Percentiles rank a stretch among this genome's conserved stretches.
These are phyloP conservation scores for Colletotrichum sidae DNA, from an alignment of 2,329 filamentous ascomycete species.

Conservation along the genomic window DNA sequence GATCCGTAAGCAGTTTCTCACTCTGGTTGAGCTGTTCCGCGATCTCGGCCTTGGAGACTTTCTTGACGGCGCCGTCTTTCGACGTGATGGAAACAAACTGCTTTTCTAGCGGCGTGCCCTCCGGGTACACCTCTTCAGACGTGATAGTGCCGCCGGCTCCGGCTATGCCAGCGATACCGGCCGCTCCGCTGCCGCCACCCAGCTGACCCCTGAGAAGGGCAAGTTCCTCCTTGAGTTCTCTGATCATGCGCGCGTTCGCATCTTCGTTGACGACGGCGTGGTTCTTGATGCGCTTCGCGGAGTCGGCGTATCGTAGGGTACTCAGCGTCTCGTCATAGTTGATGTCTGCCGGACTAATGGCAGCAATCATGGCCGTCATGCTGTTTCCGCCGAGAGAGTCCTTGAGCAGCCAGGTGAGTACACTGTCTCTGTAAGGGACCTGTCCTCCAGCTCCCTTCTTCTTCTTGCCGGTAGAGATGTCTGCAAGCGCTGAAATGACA, in stretches of 20 bases:
- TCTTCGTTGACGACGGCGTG: conserved; percentile 99
- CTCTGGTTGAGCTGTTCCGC: conserved; percentile 95
- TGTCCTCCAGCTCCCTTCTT: conserved; percentile 78
- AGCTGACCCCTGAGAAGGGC: conserved; percentile 88
- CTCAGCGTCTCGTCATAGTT: conserved; percentile 98
- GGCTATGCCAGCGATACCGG: conserved; percentile 52
- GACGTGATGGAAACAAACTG: conserved; percentile 96
- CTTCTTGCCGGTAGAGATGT: conserved; percentile 87
- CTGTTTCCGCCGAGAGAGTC: conserved; percentile 98
- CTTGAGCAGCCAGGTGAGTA: conserved; percentile 96
- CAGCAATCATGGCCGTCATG: conserved; percentile 99
- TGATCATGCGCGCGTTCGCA: conserved; percentile 98
- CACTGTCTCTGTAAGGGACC: conserved; percentile 96
- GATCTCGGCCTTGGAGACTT: conserved; percentile 98
- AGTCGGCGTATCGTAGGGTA: conserved; percentile 95
- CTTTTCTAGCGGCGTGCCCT: conserved; percentile 91
- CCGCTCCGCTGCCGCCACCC: conserved; percentile 63
- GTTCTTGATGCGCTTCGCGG: conserved; percentile 99
- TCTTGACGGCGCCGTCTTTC: conserved; percentile 87
- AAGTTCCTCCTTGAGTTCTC: conserved; percentile 96
- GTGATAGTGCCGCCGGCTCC: conserved; percentile 61
- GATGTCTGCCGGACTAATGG: conserved; percentile 97
- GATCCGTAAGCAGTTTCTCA: conserved; percentile 93
- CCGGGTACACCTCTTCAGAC: conserved; percentile 87
- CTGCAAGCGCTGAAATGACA: conserved; percentile 95